Base-by-base conservation (phyloP, 2,329 filamentous ascomycete genomes). In the Pyricularia pennisetigena region DNA sequence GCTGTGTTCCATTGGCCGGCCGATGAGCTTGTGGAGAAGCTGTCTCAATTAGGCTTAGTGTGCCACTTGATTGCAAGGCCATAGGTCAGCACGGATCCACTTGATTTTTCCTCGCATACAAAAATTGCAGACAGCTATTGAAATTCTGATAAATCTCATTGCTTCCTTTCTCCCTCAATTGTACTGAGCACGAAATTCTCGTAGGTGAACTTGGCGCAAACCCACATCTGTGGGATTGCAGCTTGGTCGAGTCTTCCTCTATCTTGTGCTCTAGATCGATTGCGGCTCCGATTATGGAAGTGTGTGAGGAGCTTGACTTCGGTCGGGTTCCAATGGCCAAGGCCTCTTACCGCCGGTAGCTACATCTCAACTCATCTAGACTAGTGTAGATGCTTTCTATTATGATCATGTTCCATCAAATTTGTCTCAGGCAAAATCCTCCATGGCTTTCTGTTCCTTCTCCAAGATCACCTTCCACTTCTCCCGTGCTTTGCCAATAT, bases 301-400 rank as follows among this genome's bases (percentile, higher is more conserved):
- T 86, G 86, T 84, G 85, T 82, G 81, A 90, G 85, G 85, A 82
- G 74, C 74, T 75, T 74, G 79, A 77, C 59, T 76, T 78, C 16
- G 24, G 41, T 67, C 66, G 59, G 8, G 78, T 79, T 82, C 87
- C 83, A 74, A 82, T 86, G 86, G 87, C 79, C 83, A 80, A 73
- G 84, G 85, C 84, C 85, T 88, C 87, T 90, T 90, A 90, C 88
- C 87, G 88, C 85, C 87, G 87, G 87, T 87, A 83, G 87, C 88
- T 81, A 90, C 87, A 90, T 87, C 8, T 57, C 23, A 12, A 54
- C 30, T 68, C 12, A 41, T 32, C 30, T 41, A 41, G 32, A 16
- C 32, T 16, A 32, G 30, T 10, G 9, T 32, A 16, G 3, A n/a
- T 61, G 32, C 12, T 57, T 57, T 14, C 10, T 20, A 26, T 20